phyloP scores from a whole-genome alignment of 2,329 filamentous ascomycete species.

The Xylaria sp. region DNA sequence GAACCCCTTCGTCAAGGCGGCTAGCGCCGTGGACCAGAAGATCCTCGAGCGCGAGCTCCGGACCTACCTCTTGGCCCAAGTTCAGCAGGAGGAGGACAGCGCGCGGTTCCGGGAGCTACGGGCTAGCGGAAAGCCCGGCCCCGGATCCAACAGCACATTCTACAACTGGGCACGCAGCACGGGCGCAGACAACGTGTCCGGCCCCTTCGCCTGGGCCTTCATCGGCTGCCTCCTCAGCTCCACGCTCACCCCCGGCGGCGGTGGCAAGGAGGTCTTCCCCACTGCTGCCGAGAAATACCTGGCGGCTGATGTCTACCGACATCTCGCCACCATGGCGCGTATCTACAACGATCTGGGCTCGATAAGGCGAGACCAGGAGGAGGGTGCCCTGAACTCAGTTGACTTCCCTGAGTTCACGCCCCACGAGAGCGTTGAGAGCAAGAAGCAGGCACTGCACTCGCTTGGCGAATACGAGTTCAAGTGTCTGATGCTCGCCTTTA shows the following conservation, averaged over 20 bases:
- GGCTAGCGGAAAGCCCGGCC: conserved; percentile 18
- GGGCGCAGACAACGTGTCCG: conserved; percentile 36
- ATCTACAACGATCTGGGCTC: conserved; percentile 54
- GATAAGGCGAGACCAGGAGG: conserved; percentile 45
- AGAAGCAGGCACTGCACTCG: conserved; percentile 30
- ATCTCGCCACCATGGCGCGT: conserved; percentile 47
- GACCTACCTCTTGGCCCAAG: conserved; percentile 37
- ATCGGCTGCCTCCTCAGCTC: conserved; percentile 36
- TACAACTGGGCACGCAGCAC: conserved; percentile 40
- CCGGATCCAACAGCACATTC: conserved; percentile 34
- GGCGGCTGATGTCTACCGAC: conserved; percentile 34
- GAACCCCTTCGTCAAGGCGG: conserved; percentile 30
- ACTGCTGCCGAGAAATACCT: conserved; percentile 38
- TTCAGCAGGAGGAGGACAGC: conserved; percentile 39
- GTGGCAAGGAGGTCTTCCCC: conserved; percentile 38
- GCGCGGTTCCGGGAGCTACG: conserved; percentile 28
- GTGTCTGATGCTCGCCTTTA: conserved; percentile 37
- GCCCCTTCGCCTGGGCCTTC: conserved; percentile 39
- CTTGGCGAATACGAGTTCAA: conserved; percentile 49
- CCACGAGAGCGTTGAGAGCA: conserved; percentile 18
- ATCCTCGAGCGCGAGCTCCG: conserved; percentile 36
- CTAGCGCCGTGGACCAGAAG: conserved; percentile 34
- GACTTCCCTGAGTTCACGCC: conserved; percentile 49
- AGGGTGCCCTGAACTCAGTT: conserved; percentile 50
- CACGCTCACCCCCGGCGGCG: conserved; percentile 27